Evolutionary conservation across 2,329 filamentous ascomycete species (phyloP), one percentile per base, ranked within the genome.

Genomic region (Pestalotiopsis fici): DNA sequence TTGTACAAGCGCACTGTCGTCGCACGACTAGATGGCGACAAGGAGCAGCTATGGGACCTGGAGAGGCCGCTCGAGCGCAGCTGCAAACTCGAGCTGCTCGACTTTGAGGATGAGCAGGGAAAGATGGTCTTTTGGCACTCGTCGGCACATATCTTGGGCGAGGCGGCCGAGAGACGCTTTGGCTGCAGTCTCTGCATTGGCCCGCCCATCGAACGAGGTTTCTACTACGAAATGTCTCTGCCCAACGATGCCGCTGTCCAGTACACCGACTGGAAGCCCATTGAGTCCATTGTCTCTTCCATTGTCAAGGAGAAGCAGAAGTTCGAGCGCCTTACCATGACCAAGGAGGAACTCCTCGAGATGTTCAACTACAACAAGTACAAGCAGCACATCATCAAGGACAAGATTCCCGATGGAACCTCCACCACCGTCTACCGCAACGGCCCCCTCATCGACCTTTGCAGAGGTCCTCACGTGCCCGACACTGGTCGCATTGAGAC

Each of bases 351-450:
- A 72, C 87, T 98, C 63, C 88, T 96, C 64, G 94, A 97, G 79
- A 97, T 98, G 93, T 98, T 98, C 85, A 89, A 90, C 74, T 97
- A 97, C 86, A 98, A 97, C 87, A 96, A 96, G 80, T 98, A 97
- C 86, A 98, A 99, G 88, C 90, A 97, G 79, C 93, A 98, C 80
- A 97, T 98, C 80, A 98, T 99, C 83, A 91, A 94, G 74, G 92
- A 94, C 84, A 94, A 97, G 81, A 93, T 98, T 69, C 86, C 91
- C 50, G 94, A 97, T 73, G 94, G 94, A 73, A 95, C 94, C 66
- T 93, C 88, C 78, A 97, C 94, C 78, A 98, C 96, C 11, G 95
- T 98, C 54, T 99, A 98, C 81, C 90, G 94, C 71, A 97, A 94
- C 76, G 96, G 96, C 67, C 94, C 94, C 15, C 85, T 98, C 66